A percentile compares a stretch with the other conserved stretches of the same genome.
phyloP scores from a whole-genome alignment of 768 basidiomycete genomes.

The Tephrocybe sp. region DNA sequence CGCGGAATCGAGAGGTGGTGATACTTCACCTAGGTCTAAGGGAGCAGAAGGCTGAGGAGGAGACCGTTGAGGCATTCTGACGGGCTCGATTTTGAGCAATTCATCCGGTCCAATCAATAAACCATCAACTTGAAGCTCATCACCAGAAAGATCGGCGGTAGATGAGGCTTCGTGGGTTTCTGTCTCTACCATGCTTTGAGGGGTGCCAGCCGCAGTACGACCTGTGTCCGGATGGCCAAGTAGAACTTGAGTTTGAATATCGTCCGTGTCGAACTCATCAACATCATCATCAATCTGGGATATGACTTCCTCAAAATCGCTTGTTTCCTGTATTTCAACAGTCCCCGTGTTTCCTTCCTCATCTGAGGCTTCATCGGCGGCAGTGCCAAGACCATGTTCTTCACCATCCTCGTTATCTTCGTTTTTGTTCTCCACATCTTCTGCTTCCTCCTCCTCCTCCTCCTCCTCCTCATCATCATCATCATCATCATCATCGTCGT shows the following conservation, averaged over 20 bases:
- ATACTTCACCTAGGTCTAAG: too few species aligned
- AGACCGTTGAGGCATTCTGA: constrained; percentile 5
- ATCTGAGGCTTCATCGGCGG: constrained; percentile 11
- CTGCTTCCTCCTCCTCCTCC: constrained; percentile 25
- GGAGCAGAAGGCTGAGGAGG: not conserved
- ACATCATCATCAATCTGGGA: not conserved
- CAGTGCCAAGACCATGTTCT: too few species aligned
- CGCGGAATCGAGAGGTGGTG: too few species aligned
- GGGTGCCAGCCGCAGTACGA: not conserved
- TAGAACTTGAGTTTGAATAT: constrained; percentile 16
- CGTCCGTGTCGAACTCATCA: constrained; percentile 10
- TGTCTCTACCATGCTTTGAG: not conserved
- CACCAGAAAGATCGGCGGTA: constrained; percentile 2
- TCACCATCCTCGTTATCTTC: constrained; percentile 32
- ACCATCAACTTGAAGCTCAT: constrained; percentile 2
- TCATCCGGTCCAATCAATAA: constrained; percentile 7
- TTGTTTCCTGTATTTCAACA: not conserved
- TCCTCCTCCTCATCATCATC: constrained; percentile 28
- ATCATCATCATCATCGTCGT: constrained; percentile 33
- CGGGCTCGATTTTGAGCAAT: not conserved
- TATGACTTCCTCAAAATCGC: constrained; percentile 6
- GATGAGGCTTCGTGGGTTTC: not conserved
- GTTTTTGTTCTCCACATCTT: constrained; percentile 28
- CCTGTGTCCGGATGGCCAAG: constrained; percentile 6
- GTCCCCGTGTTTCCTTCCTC: constrained; percentile 9